Base-by-base conservation (phyloP, 2,329 filamentous ascomycete species). In the Stagonosporopsis rhizophila region DNA sequence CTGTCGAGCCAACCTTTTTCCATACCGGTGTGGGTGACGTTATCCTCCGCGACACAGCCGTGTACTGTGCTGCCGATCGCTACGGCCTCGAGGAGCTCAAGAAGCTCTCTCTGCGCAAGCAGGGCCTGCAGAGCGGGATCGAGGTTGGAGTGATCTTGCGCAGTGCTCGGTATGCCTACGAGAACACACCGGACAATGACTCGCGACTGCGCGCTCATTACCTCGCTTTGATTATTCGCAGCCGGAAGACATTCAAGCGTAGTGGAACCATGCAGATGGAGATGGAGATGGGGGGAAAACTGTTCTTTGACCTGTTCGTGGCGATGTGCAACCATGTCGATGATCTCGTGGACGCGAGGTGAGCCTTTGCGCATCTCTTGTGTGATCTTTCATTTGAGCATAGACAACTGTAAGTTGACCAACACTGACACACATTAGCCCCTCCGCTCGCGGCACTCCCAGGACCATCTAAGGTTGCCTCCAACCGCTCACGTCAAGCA, bases 231-330 rank as follows among this genome's bases (percentile, higher is more conserved):
- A 96, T 97, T 80, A 96, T 97, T 83, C 89, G 93, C 82, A 94
- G 91, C 85, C 91, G 94, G 79, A 92, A 92, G 83, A 96, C 92
- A 73, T 97, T 98, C 80, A 97, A 96, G 89, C 88, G 90, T 80
- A 96, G 92, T 82, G 93, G 93, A 80, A 97, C 93, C 79, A 96
- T 97, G 92, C 93, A 97, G 85, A 89, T 90, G 82, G 93, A 97
- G 83, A 97, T 98, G 93, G 91, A 96, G 83, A 87, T 87, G 79
- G 92, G 93, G 77, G 92, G 84, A 80, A 93, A 93, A 84, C 85
- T 97, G 81, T 97, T 95, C 85, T 98, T 98, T 82, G 93, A 97
- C 84, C 83, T 98, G 79, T 98, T 97, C 79, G 93, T 97, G 76
- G 93, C 93, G 72, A 91, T 97, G 89, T 96, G 92, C 84, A 97